Evolutionary conservation across 2,329 filamentous ascomycete genomes (phyloP).

Genomic region (Clonostachys solani): DNA sequence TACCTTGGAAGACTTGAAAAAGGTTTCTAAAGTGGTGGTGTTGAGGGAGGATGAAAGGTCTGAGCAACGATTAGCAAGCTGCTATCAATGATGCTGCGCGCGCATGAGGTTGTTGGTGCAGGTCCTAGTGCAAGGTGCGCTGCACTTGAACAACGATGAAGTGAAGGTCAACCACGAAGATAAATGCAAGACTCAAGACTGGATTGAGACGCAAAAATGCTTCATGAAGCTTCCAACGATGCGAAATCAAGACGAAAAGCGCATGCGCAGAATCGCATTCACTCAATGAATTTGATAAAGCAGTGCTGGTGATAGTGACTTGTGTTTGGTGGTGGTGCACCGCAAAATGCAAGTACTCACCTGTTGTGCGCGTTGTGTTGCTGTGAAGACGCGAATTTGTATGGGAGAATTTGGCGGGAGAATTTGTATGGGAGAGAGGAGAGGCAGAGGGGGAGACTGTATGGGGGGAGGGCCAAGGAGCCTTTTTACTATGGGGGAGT

Average conservation of each 20-base stretch:
- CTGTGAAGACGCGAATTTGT: constrained; percentile 42
- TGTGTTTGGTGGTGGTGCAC: constrained; percentile 14
- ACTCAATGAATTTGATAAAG: not conserved
- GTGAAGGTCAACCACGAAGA: no score
- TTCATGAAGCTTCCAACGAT: not conserved
- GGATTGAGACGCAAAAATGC: not conserved
- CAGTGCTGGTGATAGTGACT: constrained; percentile 13
- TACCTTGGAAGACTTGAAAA: constrained; percentile 19
- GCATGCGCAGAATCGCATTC: not conserved
- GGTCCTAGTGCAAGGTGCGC: no score
- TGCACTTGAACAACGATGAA: no score
- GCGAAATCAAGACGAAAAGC: not conserved
- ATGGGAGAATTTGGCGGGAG: constrained; percentile 26
- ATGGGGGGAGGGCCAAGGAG: constrained; percentile 48
- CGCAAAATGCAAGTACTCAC: constrained; percentile 48
- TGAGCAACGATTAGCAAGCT: constrained; percentile 4
- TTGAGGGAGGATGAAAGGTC: constrained; percentile 8
- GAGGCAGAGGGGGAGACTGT: constrained; percentile 47
- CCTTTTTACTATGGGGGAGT: constrained; percentile 64
- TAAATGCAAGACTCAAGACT: not conserved
- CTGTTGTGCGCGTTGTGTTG: constrained; percentile 32
- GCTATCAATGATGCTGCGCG: constrained; percentile 2
- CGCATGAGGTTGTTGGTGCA: constrained; percentile 1
- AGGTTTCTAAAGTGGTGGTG: constrained; percentile 8
- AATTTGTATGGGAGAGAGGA: constrained; percentile 58